Percentiles rank a stretch among this genome's conserved stretches.
These are phyloP conservation scores for Cryptococcus sp. DNA, from an alignment of 1,284 basidiomycete species.

Conservation along the genomic window DNA sequence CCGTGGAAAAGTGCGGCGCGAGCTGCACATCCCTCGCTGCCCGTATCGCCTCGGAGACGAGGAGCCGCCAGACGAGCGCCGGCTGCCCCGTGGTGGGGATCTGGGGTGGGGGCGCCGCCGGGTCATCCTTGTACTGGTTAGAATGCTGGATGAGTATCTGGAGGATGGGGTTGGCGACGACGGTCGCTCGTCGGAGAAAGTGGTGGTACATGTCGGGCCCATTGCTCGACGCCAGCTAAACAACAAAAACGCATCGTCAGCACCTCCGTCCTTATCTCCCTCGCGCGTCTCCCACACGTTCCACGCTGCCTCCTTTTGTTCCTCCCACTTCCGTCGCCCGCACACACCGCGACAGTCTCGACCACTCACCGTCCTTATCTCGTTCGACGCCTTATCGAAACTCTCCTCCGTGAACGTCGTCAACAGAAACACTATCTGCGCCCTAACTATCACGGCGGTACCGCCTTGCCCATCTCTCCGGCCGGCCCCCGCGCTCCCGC, in stretches of 20 bases:
- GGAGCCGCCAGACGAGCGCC: constrained; percentile 46
- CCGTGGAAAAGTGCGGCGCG: constrained; percentile 46
- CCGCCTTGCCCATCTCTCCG: constrained; percentile 23
- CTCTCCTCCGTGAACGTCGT: constrained; percentile 92
- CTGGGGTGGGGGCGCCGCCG: constrained; percentile 41
- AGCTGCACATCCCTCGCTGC: constrained; percentile 47
- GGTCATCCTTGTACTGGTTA: constrained; percentile 43
- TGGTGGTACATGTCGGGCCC: constrained; percentile 92
- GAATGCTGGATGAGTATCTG: constrained; percentile 43
- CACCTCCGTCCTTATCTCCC: neutral
- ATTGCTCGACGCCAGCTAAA: constrained; percentile 86
- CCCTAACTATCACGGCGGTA: constrained; percentile 52
- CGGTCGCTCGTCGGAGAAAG: constrained; percentile 88
- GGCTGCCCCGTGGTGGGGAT: constrained; percentile 36
- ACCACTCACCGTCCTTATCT: constrained; percentile 78
- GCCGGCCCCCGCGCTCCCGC: constrained; percentile 9
- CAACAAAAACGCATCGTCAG: constrained; percentile 2
- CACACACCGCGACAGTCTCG: too few species aligned
- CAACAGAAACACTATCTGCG: constrained; percentile 81
- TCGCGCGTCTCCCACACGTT: neutral
- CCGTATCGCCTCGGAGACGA: constrained; percentile 44
- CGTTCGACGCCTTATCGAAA: constrained; percentile 82
- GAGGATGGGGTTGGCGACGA: constrained; percentile 56
- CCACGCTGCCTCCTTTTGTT: too few species aligned
- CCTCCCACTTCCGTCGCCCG: too few species aligned